phyloP scores from a whole-genome alignment of 805 yeast species.

The Candida sakaeoensis region DNA sequence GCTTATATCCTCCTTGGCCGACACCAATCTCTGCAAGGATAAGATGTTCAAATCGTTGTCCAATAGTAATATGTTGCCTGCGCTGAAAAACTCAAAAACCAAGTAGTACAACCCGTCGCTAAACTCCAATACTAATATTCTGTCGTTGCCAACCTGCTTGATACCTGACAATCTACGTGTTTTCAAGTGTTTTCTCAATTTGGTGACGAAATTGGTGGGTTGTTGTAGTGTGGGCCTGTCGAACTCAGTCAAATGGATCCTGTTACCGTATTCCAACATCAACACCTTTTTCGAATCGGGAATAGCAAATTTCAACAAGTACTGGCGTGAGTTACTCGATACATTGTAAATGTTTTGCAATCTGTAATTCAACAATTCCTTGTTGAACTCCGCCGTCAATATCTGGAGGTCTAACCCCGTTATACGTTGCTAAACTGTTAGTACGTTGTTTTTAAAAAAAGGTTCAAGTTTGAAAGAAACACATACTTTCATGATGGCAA shows the following conservation, averaged over 20 bases:
- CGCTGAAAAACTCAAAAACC: slow-evolving; percentile 90
- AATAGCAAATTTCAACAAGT: slow-evolving; percentile 71
- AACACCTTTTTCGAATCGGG: slow-evolving; percentile 78
- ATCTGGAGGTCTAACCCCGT: slow-evolving; percentile 79
- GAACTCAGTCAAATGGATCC: slow-evolving; percentile 73
- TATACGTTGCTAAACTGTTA: slow-evolving; percentile 63
- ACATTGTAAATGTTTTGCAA: slow-evolving; percentile 84
- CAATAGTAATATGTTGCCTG: slow-evolving; percentile 82
- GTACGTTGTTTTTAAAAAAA: neutral
- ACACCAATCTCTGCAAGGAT: slow-evolving; percentile 73
- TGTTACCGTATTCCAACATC: slow-evolving; percentile 83
- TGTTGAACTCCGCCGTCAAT: slow-evolving; percentile 61
- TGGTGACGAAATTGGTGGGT: slow-evolving; percentile 83
- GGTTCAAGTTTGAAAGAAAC: no score
- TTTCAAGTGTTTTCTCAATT: slow-evolving; percentile 81
- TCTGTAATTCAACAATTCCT: slow-evolving; percentile 58
- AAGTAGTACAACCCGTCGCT: slow-evolving; percentile 76
- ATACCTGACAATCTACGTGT: slow-evolving; percentile 71
- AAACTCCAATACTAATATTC: slow-evolving; percentile 81
- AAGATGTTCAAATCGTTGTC: slow-evolving; percentile 67
- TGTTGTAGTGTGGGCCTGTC: slow-evolving; percentile 76
- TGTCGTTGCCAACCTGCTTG: slow-evolving; percentile 72
- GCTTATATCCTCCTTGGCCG: slow-evolving; percentile 62
- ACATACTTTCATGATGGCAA: slow-evolving; percentile 7
- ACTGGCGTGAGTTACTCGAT: slow-evolving; percentile 66